Conservation (phyloP, 345 rosid genomes). For the Salix brachista region DNA sequence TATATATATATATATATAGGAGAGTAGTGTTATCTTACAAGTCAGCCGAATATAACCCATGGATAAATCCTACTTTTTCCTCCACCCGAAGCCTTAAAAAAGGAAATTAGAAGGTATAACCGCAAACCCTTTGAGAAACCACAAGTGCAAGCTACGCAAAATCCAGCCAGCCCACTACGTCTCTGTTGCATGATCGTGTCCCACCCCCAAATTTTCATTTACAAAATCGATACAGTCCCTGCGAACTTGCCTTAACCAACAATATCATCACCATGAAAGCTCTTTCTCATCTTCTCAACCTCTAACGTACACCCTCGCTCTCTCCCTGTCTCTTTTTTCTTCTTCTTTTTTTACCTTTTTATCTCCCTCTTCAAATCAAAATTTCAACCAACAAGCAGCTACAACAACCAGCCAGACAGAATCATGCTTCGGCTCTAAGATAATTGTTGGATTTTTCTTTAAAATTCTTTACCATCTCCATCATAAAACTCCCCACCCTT, state of each 20-base stretch:
- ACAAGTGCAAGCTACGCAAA: constrained; percentile 44
- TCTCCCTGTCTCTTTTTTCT: not conserved
- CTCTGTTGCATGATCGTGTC: constrained; percentile 4
- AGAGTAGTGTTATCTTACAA: not conserved
- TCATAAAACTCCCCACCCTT: not conserved
- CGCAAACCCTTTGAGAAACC: constrained; percentile 4
- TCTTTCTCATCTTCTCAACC: constrained; percentile 42
- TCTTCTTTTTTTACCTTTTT: not conserved
- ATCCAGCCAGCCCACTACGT: not conserved
- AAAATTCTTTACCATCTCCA: not conserved
- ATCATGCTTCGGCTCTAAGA: constrained; percentile 46
- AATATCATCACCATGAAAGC: constrained; percentile 39
- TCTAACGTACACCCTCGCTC: not conserved
- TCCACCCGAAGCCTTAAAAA: not conserved
- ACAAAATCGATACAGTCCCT: not conserved
- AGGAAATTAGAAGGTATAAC: not conserved
- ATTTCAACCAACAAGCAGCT: constrained; percentile 14
- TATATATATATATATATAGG: not conserved
- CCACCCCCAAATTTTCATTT: constrained; percentile 15
- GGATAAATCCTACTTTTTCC: not conserved
- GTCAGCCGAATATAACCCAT: not conserved
- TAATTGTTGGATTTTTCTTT: not conserved
- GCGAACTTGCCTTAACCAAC: constrained; percentile 3
- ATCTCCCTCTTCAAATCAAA: not conserved
- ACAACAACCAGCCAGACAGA: constrained; percentile 22